Evolutionary conservation across 1,284 basidiomycete species (phyloP).

Genomic region (Marasmius tenuissimus): DNA sequence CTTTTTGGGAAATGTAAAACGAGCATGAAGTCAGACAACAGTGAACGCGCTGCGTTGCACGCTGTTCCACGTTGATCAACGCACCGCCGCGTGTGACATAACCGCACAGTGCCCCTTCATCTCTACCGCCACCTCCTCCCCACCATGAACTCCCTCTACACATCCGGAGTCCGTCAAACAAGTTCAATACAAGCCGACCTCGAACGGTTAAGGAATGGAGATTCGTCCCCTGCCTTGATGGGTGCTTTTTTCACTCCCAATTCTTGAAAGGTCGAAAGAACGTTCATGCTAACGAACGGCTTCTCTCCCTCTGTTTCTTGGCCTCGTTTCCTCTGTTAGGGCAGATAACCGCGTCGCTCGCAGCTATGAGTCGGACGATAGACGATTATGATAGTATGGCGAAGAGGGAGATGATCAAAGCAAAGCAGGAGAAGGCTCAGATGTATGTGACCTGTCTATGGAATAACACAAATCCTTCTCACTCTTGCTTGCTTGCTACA

Average conservation of each 20-base stretch:
- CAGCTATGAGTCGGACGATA: slow-evolving; percentile 89
- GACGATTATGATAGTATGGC: slow-evolving; percentile 97
- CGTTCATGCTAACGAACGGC: background rate
- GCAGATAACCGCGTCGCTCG: slow-evolving; percentile 91
- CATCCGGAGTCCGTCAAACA: slow-evolving; percentile 89
- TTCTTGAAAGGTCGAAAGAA: background rate
- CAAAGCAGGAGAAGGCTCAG: slow-evolving; percentile 92
- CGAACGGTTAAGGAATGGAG: slow-evolving; percentile 76
- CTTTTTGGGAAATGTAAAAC: too few relatives aligned
- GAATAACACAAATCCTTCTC: slow-evolving; percentile 1
- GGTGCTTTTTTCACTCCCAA: slow-evolving; percentile 51
- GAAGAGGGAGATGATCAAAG: slow-evolving; percentile 89
- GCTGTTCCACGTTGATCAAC: background rate
- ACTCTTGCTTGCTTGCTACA: slow-evolving; percentile 26
- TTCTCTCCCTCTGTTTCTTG: too few relatives aligned
- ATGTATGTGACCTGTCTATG: slow-evolving; percentile 48
- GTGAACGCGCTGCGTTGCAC: too few relatives aligned
- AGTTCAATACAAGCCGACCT: slow-evolving; percentile 87
- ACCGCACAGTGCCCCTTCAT: slow-evolving; percentile 2
- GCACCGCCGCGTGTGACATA: background rate
- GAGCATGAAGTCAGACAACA: too few relatives aligned
- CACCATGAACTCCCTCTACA: slow-evolving; percentile 91
- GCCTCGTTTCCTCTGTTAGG: slow-evolving; percentile 49
- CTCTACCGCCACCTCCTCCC: slow-evolving; percentile 4
- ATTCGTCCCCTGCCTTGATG: slow-evolving; percentile 76